Evolutionary conservation across 306 rosid species (phyloP).

Genomic region (Herpetospermum pedunculosum): DNA sequence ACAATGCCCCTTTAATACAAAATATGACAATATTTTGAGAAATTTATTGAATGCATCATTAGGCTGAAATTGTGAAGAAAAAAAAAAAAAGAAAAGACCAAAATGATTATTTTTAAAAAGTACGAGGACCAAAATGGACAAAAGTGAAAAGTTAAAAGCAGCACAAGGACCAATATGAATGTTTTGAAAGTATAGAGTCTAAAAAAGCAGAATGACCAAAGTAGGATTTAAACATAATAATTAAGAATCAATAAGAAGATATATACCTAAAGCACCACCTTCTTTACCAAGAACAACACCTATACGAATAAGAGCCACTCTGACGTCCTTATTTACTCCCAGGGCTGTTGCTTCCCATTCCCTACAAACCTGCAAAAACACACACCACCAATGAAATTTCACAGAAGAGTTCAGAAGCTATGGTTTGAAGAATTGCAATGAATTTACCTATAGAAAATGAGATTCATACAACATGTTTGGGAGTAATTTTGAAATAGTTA

Average conservation of each 20-base stretch:
- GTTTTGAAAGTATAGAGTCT: not conserved
- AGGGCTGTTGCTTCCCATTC: constrained; percentile 90
- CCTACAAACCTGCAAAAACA: constrained; percentile 67
- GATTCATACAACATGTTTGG: too few relatives aligned
- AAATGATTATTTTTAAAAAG: not conserved
- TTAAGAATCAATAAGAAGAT: not conserved
- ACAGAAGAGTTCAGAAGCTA: not conserved
- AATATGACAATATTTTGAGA: not conserved
- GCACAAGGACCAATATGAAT: too few relatives aligned
- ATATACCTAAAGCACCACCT: constrained; percentile 91
- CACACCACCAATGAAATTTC: not conserved
- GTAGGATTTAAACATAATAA: not conserved
- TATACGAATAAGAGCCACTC: constrained; percentile 72
- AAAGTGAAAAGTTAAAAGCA: too few relatives aligned
- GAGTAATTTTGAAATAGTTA: too few relatives aligned
- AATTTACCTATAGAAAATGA: too few relatives aligned
- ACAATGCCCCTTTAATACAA: not conserved
- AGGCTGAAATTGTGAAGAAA: not conserved
- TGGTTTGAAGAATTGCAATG: too few relatives aligned
- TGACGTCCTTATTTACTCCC: constrained; percentile 59
- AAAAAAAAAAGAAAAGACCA: not conserved
- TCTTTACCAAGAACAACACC: constrained; percentile 99
- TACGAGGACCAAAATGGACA: not conserved
- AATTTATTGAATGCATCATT: not conserved
- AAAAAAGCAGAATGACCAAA: not conserved